Percentiles rank a stretch among this genome's conserved stretches.
These are phyloP conservation scores for Pseudogymnoascus destructans DNA, from an alignment of 2,329 filamentous ascomycete species.

Conservation along the genomic window DNA sequence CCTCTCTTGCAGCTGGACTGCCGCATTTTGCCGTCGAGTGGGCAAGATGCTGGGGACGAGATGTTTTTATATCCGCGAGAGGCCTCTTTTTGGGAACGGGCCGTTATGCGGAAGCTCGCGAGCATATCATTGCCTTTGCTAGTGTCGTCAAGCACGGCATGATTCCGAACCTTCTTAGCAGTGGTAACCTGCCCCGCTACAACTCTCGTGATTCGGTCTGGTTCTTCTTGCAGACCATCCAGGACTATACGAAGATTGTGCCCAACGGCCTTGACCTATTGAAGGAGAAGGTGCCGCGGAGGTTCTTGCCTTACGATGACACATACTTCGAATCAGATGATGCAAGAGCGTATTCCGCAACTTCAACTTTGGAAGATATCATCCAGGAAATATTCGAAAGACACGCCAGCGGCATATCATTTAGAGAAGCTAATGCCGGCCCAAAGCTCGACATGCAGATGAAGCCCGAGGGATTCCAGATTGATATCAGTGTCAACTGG, in stretches of 20 bases:
- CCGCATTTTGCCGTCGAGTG: constrained; percentile 90
- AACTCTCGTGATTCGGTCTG: constrained; percentile 94
- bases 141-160: constrained; percentile 96
- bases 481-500: constrained; percentile 87
- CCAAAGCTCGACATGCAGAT: constrained; percentile 83
- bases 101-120: constrained; percentile 74
- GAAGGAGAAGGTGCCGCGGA: constrained; percentile 62
- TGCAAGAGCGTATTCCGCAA: constrained; percentile 67
- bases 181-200: constrained; percentile 76
- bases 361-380: constrained; percentile 74
- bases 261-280: constrained; percentile 65
- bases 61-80: constrained; percentile 90
- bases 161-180: constrained; percentile 87
- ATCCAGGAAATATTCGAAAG: constrained; percentile 89
- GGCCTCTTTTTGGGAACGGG: constrained; percentile 87
- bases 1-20: constrained; percentile 79
- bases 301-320: constrained; percentile 91
- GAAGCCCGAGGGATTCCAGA: constrained; percentile 82
- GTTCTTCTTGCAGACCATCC: constrained; percentile 95
- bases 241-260: constrained; percentile 76
- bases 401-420: constrained; percentile 81
- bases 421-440: constrained; percentile 88
- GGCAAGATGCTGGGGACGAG: constrained; percentile 94
- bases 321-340: constrained; percentile 83
- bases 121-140: constrained; percentile 89